phyloP scores from a whole-genome alignment of 2,329 filamentous ascomycete species.

The Phaeophleospora eucalypticola region DNA sequence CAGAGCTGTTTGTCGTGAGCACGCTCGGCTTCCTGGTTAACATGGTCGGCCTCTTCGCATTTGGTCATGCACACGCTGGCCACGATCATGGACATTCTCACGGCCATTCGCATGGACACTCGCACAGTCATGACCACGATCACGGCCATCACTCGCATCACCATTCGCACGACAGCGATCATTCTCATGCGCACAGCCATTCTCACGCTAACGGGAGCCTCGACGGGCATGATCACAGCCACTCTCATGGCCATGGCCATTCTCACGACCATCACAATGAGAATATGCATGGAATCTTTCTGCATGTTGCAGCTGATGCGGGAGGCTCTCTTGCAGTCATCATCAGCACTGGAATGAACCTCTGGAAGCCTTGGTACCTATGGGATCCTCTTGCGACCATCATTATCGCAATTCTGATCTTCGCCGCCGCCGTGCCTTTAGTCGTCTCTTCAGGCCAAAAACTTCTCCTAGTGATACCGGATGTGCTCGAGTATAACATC shows the following conservation, averaged over 20 bases:
- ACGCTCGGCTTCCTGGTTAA: slow-evolving; percentile 83
- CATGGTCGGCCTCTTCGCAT: slow-evolving; percentile 83
- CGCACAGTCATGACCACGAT: slow-evolving; percentile 26
- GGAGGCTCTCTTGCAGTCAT: slow-evolving; percentile 94
- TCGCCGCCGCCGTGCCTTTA: slow-evolving; percentile 83
- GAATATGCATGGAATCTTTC: slow-evolving; percentile 96
- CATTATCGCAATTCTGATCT: slow-evolving; percentile 87
- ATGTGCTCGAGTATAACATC: slow-evolving; percentile 79
- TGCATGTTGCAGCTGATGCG: slow-evolving; percentile 92
- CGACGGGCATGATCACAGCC: slow-evolving; percentile 13
- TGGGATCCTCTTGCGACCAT: slow-evolving; percentile 95
- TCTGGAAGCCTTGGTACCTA: slow-evolving; percentile 83
- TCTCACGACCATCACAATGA: slow-evolving; percentile 64
- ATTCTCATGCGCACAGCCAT: slow-evolving; percentile 38
- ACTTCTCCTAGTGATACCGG: slow-evolving; percentile 78
- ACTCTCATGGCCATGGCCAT: slow-evolving; percentile 15
- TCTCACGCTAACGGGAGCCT: slow-evolving; percentile 56
- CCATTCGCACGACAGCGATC: slow-evolving; percentile 24
- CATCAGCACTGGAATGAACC: slow-evolving; percentile 80
- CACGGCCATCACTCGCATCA: slow-evolving; percentile 36
- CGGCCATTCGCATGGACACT: slow-evolving; percentile 47
- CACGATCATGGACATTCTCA: slow-evolving; percentile 48
- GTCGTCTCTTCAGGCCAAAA: slow-evolving; percentile 80
- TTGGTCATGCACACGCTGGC: slow-evolving; percentile 55
- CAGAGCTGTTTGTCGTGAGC: slow-evolving; percentile 85